phyloP scores from a whole-genome alignment of 225 moss, liverwort and hornwort species.

The Pseudisothecium myosuroides region DNA sequence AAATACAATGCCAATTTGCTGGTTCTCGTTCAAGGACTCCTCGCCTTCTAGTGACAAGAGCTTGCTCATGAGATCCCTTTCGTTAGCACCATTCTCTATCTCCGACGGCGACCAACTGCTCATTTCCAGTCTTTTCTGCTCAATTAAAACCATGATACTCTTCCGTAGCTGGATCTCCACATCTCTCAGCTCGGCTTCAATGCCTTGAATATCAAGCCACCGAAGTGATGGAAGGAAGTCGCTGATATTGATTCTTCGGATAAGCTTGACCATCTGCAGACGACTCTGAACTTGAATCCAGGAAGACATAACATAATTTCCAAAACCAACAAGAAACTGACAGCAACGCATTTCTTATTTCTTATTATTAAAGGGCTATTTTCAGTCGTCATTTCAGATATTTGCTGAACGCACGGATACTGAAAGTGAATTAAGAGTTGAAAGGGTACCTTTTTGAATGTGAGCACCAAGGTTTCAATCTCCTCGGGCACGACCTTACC shows the following conservation, averaged over 20 bases:
- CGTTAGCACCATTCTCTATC: conserved; percentile 17
- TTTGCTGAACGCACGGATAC: neutral
- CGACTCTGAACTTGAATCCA: neutral
- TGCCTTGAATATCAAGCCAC: conserved; percentile 62
- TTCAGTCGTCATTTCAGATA: neutral
- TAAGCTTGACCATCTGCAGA: conserved; percentile 28
- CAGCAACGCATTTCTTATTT: neutral
- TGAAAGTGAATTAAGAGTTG: neutral
- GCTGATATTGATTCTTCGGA: conserved; percentile 44
- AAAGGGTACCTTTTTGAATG: conserved; percentile 12
- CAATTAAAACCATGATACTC: conserved; percentile 24
- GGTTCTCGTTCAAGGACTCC: conserved; percentile 13
- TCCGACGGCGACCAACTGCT: conserved; percentile 8
- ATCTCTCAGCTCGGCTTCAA: conserved; percentile 17
- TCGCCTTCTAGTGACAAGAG: conserved; percentile 33
- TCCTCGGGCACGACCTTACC: conserved; percentile 21
- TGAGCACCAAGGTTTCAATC: conserved; percentile 1
- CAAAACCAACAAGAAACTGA: neutral
- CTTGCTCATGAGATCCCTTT: conserved; percentile 37
- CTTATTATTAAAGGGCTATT: neutral
- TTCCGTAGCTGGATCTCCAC: conserved; percentile 30
- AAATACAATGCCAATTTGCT: conserved; percentile 29
- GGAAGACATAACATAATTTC: neutral
- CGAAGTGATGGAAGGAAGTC: conserved; percentile 60
- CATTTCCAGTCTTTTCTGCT: conserved; percentile 25